Conservation (phyloP, 805 yeast genomes). For the Teunomyces pallodes region DNA sequence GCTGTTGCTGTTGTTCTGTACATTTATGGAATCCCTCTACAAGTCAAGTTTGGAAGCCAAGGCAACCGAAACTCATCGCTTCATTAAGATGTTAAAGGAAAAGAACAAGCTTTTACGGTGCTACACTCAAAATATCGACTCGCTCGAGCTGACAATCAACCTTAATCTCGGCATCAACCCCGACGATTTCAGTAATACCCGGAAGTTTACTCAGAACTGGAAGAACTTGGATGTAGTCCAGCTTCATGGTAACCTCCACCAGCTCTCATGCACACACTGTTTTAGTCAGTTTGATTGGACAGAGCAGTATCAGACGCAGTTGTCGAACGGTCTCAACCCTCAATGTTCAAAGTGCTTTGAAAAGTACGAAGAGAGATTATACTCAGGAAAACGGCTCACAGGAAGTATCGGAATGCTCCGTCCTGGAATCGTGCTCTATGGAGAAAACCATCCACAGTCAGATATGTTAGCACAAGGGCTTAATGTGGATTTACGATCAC, state of each 20-base stretch:
- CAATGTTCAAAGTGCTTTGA: slow-evolving; percentile 70
- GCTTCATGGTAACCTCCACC: slow-evolving; percentile 84
- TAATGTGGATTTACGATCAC: slow-evolving; percentile 57
- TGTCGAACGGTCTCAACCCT: slow-evolving; percentile 68
- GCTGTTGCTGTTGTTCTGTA: slow-evolving; percentile 72
- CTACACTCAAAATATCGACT: slow-evolving; percentile 94
- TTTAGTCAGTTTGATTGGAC: slow-evolving; percentile 60
- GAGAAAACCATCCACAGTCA: slow-evolving; percentile 88
- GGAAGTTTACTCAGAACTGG: slow-evolving; percentile 46
- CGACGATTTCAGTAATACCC: slow-evolving; percentile 22
- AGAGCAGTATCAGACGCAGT: slow-evolving; percentile 40
- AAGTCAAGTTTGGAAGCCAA: slow-evolving; percentile 58
- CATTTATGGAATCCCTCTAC: slow-evolving; percentile 83
- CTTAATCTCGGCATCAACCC: slow-evolving; percentile 55
- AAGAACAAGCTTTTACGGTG: slow-evolving; percentile 73
- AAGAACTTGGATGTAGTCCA: slow-evolving; percentile 75
- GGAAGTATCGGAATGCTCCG: slow-evolving; percentile 73
- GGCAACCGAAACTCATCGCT: slow-evolving; percentile 83
- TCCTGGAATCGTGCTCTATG: slow-evolving; percentile 89
- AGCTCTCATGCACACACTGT: slow-evolving; percentile 75
- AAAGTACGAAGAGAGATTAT: slow-evolving; percentile 52
- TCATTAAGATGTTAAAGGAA: slow-evolving; percentile 59
- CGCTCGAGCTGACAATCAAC: slow-evolving; percentile 68
- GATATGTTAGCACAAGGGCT: slow-evolving; percentile 75
- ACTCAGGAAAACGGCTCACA: slow-evolving; percentile 70